Conservation (phyloP, 495 filamentous ascomycete species). For the Friedmanniomyces simplex region DNA sequence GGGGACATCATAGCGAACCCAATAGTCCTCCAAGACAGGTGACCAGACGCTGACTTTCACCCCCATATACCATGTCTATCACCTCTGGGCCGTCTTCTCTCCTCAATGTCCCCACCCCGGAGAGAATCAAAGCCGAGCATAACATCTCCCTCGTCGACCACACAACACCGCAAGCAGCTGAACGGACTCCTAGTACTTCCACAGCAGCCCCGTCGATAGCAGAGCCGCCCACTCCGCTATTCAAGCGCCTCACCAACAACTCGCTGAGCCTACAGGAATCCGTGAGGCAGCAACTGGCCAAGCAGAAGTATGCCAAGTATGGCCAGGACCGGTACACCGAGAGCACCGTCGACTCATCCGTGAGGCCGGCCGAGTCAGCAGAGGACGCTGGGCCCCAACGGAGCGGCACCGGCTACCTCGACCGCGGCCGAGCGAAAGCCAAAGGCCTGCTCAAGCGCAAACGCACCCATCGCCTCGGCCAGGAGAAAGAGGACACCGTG, state of each 20-base stretch:
- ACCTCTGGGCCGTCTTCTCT: conserved; percentile 9
- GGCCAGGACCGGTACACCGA: conserved; percentile 41
- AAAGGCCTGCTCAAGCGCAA: conserved; percentile 14
- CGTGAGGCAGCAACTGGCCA: conserved; percentile 37
- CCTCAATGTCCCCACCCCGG: conserved; percentile 6
- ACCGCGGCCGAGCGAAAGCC: conserved; percentile 19
- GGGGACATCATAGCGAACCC: conserved; percentile 5
- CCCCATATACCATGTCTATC: not conserved
- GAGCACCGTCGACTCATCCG: conserved; percentile 1
- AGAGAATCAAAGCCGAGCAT: conserved; percentile 44
- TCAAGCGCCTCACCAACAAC: conserved; percentile 15
- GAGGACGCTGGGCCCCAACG: not conserved
- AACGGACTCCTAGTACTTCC: conserved; percentile 8
- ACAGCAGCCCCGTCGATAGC: not conserved
- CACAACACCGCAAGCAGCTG: conserved; percentile 24
- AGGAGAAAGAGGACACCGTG: conserved; percentile 30
- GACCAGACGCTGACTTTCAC: not conserved
- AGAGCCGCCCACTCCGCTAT: not conserved
- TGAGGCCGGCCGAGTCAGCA: not conserved
- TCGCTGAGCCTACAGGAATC: conserved; percentile 11
- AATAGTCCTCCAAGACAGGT: conserved; percentile 13
- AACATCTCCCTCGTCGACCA: conserved; percentile 50
- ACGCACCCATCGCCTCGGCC: not conserved
- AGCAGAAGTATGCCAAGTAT: conserved; percentile 54
- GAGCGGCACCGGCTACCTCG: conserved; percentile 10